Percentiles rank a stretch among this genome's conserved stretches.
These are phyloP conservation scores for Debaryomyces castellii DNA, from an alignment of 805 yeast species.

Conservation along the genomic window DNA sequence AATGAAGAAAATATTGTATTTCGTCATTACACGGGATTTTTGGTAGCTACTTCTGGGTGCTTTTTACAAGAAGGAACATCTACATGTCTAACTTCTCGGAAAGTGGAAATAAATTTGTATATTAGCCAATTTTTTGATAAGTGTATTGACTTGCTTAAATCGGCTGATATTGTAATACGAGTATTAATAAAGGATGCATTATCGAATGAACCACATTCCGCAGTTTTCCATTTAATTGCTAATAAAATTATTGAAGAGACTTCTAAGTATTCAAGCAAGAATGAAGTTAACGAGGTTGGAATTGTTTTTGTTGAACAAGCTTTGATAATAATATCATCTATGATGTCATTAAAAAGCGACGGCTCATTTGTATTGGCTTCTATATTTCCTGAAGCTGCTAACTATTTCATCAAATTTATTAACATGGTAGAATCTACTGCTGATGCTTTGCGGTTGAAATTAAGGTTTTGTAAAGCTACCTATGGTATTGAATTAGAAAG, in stretches of 20 bases:
- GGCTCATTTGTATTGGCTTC: slow-evolving; percentile 36
- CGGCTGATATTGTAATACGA: slow-evolving; percentile 53
- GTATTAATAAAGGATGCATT: slow-evolving; percentile 74
- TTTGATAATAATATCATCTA: slow-evolving; percentile 43
- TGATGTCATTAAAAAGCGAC: slow-evolving; percentile 31
- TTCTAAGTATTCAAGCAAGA: slow-evolving; percentile 28
- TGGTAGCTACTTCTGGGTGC: slow-evolving; percentile 70
- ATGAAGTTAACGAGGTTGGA: slow-evolving; percentile 25
- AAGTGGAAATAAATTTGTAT: slow-evolving; percentile 30
- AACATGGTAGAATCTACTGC: slow-evolving; percentile 23
- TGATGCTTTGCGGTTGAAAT: slow-evolving; percentile 37
- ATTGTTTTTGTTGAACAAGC: slow-evolving; percentile 49
- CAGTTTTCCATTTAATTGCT: slow-evolving; percentile 49
- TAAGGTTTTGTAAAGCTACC: slow-evolving; percentile 42
- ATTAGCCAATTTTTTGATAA: slow-evolving; percentile 50
- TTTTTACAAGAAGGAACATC: slow-evolving; percentile 40
- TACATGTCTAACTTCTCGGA: slow-evolving; percentile 18
- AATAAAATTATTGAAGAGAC: slow-evolving; percentile 41
- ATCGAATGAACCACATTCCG: slow-evolving; percentile 63
- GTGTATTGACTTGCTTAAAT: slow-evolving; percentile 49
- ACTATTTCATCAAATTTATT: slow-evolving; percentile 27
- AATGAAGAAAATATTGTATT: slow-evolving; percentile 48
- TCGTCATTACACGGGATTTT: slow-evolving; percentile 68
- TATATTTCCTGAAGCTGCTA: slow-evolving; percentile 28
- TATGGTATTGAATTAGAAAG: slow-evolving; percentile 34